Conservation (phyloP, 1,284 basidiomycete genomes). For the Moesziomyces aphidis region DNA sequence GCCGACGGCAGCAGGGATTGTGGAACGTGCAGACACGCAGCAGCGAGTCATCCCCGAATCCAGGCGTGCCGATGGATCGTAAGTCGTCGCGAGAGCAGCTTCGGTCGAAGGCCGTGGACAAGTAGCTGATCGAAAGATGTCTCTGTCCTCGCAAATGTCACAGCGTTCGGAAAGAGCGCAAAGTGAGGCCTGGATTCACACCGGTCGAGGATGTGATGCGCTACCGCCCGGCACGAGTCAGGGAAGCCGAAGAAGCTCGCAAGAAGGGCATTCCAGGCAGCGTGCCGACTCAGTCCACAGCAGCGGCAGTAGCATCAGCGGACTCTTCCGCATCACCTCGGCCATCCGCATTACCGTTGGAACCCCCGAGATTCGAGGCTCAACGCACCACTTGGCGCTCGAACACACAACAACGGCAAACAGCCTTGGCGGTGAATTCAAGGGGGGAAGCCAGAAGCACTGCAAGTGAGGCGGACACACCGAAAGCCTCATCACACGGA, state of each 20-base stretch:
- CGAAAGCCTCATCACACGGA: background rate
- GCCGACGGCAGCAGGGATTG: constrained; percentile 80
- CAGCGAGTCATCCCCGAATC: constrained; percentile 90
- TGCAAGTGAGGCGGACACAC: background rate
- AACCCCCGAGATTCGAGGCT: background rate
- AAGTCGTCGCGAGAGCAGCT: constrained; percentile 68
- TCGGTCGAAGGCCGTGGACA: too few relatives aligned
- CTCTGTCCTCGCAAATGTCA: too few relatives aligned
- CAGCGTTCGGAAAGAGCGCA: constrained; percentile 88
- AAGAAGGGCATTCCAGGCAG: constrained; percentile 19
- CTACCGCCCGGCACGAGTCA: constrained; percentile 73
- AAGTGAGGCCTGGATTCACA: constrained; percentile 91
- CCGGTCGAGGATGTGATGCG: constrained; percentile 90
- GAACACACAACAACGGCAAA: background rate
- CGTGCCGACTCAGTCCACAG: too few relatives aligned
- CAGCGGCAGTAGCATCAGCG: background rate
- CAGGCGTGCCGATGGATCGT: constrained; percentile 86
- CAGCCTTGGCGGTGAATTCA: constrained; percentile 4
- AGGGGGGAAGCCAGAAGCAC: background rate
- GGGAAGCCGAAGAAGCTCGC: constrained; percentile 33
- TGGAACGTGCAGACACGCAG: constrained; percentile 82
- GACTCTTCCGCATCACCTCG: background rate
- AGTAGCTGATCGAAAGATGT: too few relatives aligned
- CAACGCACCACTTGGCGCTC: constrained; percentile 9
- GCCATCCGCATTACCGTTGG: background rate